Evolutionary conservation across 108 stramenopile genomes (phyloP), one percentile per base, ranked within the genome.

Genomic region (Nitzschia sp.): DNA sequence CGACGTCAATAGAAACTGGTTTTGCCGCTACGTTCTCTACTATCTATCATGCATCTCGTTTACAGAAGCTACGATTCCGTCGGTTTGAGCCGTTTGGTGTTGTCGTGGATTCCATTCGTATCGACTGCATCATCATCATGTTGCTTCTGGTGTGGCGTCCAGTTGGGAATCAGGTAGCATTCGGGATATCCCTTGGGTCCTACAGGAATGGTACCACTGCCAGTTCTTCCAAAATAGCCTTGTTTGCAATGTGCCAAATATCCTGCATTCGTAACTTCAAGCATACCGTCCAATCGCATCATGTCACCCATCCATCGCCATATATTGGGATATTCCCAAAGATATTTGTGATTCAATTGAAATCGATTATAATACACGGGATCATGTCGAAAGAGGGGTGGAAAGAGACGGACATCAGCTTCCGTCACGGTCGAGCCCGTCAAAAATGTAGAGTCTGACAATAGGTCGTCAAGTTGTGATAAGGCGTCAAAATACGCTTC

Each of bases 311-410:
- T 72, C 82, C 82, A 93, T 64, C 82, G 59, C 68, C 81, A 75
- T 58, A 94, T 36, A 74, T 89, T 84, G 8, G 82, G 87, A 71
- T 81, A 91, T 58, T 86, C 77, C 54, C 51, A 67, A 27, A 85
- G 27, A 42, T 42, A 42, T 13, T 42, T 42, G 6, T 42, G 9
- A 42, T 42, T 42, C 38, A 42, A 42, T 76, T 97, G 97, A 90
- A 97, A 98, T 77, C 97, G 93, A 6, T 89, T 83, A 21, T 89
- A 77, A 69, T 95, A 95, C 17, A 89, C 82, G 55, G 88, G 91
- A 75, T 97, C 97, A 69, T 91, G 96, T 6, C 97, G 85, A 30
- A 85, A 61, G 27, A 96, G 62, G 4, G 96, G 96, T 8, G 82
- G 78, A 64, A 95, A 97, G 17, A 96, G 77, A 30, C 97, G 78